Percentiles rank a stretch among this genome's conserved stretches.
These are phyloP conservation scores for Ustilago loliicola DNA, from an alignment of 1,284 basidiomycete genomes.

Conservation along the genomic window DNA sequence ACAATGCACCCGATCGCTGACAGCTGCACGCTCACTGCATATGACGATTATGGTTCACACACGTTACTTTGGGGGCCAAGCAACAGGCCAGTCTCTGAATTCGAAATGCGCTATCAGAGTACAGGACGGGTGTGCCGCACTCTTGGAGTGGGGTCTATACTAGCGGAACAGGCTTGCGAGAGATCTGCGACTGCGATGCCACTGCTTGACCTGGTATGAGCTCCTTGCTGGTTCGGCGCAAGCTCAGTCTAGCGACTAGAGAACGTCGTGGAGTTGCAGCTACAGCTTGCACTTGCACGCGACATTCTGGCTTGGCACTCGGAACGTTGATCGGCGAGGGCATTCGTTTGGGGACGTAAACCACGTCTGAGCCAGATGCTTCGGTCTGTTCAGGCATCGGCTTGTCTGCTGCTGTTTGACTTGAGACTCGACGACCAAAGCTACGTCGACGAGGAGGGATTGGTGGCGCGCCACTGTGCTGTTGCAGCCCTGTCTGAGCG, in stretches of 20 bases:
- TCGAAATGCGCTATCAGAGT: not conserved
- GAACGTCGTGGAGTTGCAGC: constrained; percentile 13
- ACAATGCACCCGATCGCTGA: not conserved
- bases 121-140: too few relatives aligned
- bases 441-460: constrained; percentile 39
- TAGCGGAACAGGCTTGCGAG: constrained; percentile 12
- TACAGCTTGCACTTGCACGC: not conserved
- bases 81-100: not conserved
- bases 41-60: not conserved
- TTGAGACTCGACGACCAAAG: constrained; percentile 15
- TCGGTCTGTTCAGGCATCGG: not conserved
- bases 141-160: not conserved
- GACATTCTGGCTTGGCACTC: not conserved
- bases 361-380: not conserved
- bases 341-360: not conserved
- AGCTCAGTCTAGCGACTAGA: constrained; percentile 31
- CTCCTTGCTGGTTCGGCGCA: constrained; percentile 22
- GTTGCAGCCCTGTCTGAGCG: not conserved
- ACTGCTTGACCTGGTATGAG: not conserved
- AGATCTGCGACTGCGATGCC: not conserved
- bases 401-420: not conserved
- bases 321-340: constrained; percentile 12
- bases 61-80: too few relatives aligned
- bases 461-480: constrained; percentile 7
- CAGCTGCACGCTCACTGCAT: not conserved